Evolutionary conservation across 345 rosid species (phyloP).

Genomic region (Eucalyptus tenuipes): DNA sequence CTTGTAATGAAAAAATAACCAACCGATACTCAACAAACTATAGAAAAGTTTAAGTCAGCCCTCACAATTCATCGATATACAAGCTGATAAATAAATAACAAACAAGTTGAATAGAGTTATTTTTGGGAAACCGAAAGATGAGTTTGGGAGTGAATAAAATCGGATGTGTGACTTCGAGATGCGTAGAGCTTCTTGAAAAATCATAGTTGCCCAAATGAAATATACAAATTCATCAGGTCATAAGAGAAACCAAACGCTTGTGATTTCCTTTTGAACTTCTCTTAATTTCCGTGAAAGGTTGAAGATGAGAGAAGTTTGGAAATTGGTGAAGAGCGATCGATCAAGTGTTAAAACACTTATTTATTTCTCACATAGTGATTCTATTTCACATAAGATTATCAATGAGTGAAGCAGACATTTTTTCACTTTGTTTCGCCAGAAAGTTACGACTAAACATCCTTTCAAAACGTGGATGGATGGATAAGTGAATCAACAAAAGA

Average conservation of each 20-base stretch:
- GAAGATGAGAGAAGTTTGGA: not conserved
- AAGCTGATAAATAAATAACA: not conserved
- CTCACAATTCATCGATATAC: not conserved
- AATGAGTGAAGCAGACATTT: not conserved
- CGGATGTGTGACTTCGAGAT: not conserved
- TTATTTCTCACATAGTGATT: not conserved
- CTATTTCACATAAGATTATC: not conserved
- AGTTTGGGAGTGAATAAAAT: not conserved
- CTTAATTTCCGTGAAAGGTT: not conserved
- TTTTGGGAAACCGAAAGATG: not conserved
- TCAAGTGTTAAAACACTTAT: not conserved
- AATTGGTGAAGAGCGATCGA: not conserved
- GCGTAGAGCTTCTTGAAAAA: not conserved
- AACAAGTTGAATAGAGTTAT: not conserved
- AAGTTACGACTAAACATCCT: not conserved
- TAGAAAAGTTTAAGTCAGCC: not conserved
- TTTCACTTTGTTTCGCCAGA: not conserved
- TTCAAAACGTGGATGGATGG: not conserved
- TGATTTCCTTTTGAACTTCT: not conserved
- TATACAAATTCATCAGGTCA: not conserved
- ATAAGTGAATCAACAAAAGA: not conserved
- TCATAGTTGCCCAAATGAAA: not conserved
- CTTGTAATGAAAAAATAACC: not conserved
- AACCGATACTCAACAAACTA: not conserved
- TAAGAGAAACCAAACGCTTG: not conserved